Evolutionary conservation across 179 eudicot genomes (phyloP), one percentile per base, ranked within the genome.

Genomic region (Dionaea muscipula): DNA sequence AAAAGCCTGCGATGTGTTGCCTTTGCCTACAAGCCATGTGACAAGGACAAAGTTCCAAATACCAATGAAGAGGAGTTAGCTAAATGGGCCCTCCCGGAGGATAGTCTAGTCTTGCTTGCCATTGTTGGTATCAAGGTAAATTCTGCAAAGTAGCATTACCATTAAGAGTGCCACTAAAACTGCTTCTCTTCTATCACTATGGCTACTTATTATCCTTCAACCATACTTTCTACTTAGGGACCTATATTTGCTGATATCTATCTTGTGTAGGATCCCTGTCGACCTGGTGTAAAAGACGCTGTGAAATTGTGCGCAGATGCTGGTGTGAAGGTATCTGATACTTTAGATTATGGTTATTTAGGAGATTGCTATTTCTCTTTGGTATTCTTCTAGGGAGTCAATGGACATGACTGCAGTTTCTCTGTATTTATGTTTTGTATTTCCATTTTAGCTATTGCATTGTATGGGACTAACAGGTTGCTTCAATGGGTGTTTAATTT

Each of bases 1-100:
- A 80, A 64, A 67, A 86, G 90, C 55, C 77, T 90, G 84, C 82
- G 95, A 17, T 90, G 97, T 65, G 84, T 90, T 59, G 95, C 97
- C 49, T 61, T 90, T 63, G 95, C 95, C 31, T 90, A 84, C 55
- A 75, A 67, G 66, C 68, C 75, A 14, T 78, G 37, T 62, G 79
- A 77, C 60, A 62, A 56, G 55, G 63, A 75, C 44, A 56, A 72
- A 47, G 83, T 86, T 75, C 97, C 94, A n/a, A 74, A 59, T 26
- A 64, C 72, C 41, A 77, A 73, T 51, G 87, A 81, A 72, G 91
- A 78, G 51, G 74, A 75, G 68, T 77, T 86, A 48, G 77, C 71
- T 9, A 63, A 81, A 15, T 90, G 97, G 97, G 60, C 11, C 25
- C 62, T 86, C 38, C 97, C 97, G 3, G 95, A 84, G 54, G 79